Evolutionary conservation across 345 rosid genomes (phyloP).

Genomic region (Heritiera fomes): DNA sequence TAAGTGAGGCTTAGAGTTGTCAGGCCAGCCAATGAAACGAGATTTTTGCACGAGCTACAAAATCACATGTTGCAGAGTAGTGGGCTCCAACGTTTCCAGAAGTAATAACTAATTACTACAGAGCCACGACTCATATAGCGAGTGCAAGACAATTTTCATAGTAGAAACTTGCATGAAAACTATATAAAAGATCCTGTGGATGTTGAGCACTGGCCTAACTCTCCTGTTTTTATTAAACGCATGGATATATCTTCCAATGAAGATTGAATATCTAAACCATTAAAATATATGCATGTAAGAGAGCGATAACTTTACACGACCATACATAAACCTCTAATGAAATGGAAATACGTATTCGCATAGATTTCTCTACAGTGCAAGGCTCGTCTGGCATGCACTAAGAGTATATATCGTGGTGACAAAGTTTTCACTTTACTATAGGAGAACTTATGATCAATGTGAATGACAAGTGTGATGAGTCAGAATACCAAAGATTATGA

Average conservation of each 20-base stretch:
- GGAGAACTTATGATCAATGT: neutral
- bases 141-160: constrained; percentile 11
- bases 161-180: neutral
- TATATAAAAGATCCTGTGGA: neutral
- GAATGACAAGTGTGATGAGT: constrained; percentile 11
- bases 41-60: constrained; percentile 29
- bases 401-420: neutral
- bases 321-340: neutral
- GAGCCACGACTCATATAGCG: neutral
- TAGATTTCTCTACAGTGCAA: neutral
- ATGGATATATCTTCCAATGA: neutral
- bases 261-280: too few relatives aligned
- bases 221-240: neutral
- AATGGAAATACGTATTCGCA: neutral
- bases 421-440: neutral
- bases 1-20: constrained; percentile 10
- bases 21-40: constrained; percentile 15
- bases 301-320: neutral
- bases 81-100: constrained; percentile 10
- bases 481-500: neutral
- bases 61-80: constrained; percentile 10
- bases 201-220: neutral
- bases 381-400: constrained; percentile 1
- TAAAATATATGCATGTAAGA: neutral
- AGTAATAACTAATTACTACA: neutral